Evolutionary conservation across 768 basidiomycete species (phyloP), one percentile per base, ranked within the genome.

Genomic region (Boletellus ananiceps): DNA sequence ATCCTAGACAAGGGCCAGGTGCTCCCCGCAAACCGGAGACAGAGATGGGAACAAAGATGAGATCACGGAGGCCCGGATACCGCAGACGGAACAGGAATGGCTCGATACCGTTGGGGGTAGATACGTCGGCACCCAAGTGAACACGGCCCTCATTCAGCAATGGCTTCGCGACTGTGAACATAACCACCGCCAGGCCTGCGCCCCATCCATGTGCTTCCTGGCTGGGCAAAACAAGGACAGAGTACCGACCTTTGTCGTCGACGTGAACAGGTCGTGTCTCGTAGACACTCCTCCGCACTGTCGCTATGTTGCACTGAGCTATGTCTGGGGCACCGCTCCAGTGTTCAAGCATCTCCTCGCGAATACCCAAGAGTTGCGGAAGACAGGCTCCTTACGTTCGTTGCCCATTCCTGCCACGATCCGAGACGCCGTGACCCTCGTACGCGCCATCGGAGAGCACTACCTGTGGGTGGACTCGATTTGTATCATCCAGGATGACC

Each of bases 401-500:
- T 31, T 47, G n/a, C 42, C 47, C 8, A 46, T 65, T 21, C 59
- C 62, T 5, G 21, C 50, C 16, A 64, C 62, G 3, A 61, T 64
- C 25, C 40, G 46, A 35, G 65, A 64, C 40, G 57, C 65, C 11
- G 51, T 63, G 1, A 50, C 52, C 5, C 42, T 67, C 9, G 51
- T 55, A 9, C 51, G 34, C 7, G 40, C 44, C 32, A 57, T 67
- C 11, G 55, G 60, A 35, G 52, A 59, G 37, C 55, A 55, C 15
- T 66, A 63, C 32, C 34, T 63, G 15, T 63, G 64, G 62, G 55
- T 65, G 3, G 64, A 63, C 19, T 51, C 62, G 3, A 16, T 63
- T 0, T 63, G 61, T 13, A 65, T 63, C 33, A 47, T 51, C 31
- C 62, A 61, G 39, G 25, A 63, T 14, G 46, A 62, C 12, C 27